Percentiles rank a stretch among this genome's conserved stretches.
Evolutionary conservation across 495 filamentous ascomycete species (phyloP).

Genomic region (Penicillium lagena): DNA sequence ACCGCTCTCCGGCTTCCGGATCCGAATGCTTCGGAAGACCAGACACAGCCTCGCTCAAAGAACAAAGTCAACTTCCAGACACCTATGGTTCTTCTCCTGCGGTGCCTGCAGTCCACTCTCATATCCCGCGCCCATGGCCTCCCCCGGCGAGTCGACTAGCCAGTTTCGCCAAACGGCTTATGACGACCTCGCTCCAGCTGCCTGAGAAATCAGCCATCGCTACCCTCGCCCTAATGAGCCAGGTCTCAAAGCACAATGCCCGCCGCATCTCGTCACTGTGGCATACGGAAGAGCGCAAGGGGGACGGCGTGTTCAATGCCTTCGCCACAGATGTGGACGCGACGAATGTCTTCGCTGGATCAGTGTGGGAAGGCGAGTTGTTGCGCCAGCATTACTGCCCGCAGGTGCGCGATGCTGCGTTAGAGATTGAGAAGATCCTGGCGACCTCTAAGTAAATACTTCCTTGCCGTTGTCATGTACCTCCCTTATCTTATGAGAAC

Average conservation of each 20-base stretch:
- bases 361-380: constrained; percentile 90
- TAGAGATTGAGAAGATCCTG: constrained; percentile 62
- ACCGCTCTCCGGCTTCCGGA: constrained; percentile 77
- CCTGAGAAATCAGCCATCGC: constrained; percentile 84
- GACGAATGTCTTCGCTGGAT: constrained; percentile 83
- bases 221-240: constrained; percentile 62
- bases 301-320: constrained; percentile 64
- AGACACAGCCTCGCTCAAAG: constrained; percentile 14
- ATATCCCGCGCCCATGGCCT: constrained; percentile 42
- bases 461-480: not conserved
- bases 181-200: constrained; percentile 72
- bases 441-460: constrained; percentile 21
- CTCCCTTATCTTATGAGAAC: not conserved
- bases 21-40: constrained; percentile 44
- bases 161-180: constrained; percentile 87
- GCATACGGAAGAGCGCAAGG: constrained; percentile 85
- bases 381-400: constrained; percentile 80
- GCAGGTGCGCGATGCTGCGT: constrained; percentile 70
- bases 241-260: constrained; percentile 66
- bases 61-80: constrained; percentile 90
- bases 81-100: constrained; percentile 81
- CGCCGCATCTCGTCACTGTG: constrained; percentile 66
- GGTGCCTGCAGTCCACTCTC: constrained; percentile 72
- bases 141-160: constrained; percentile 75
- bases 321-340: constrained; percentile 57